Evolutionary conservation across 2,329 filamentous ascomycete genomes (phyloP).

Genomic region (Exophiala lecanii-corni): DNA sequence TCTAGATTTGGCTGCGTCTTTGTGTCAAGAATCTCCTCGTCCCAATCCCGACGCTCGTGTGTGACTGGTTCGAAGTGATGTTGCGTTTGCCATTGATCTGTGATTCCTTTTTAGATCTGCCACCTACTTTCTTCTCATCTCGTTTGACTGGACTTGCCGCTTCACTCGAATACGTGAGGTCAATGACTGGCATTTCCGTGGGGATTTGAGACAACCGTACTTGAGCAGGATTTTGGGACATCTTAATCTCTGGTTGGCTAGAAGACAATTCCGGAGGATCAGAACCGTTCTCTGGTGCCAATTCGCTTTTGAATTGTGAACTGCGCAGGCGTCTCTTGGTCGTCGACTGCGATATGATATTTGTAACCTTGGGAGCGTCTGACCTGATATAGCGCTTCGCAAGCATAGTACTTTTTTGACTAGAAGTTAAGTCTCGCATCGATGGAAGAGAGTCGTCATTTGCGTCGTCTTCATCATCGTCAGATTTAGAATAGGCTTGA

Average conservation of each 20-base stretch:
- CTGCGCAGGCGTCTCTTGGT: conserved; percentile 10
- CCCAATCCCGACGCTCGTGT: conserved; percentile 18
- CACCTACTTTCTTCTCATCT: conserved; percentile 3
- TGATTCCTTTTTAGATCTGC: conserved; percentile 1
- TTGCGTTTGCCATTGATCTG: conserved; percentile 4
- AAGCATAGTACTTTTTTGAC: conserved; percentile 7
- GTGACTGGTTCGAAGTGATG: conserved; percentile 4
- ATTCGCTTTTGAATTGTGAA: conserved; percentile 2
- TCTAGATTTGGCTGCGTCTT: conserved; percentile 8
- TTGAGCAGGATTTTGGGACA: conserved; percentile 17
- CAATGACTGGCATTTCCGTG: conserved; percentile 29
- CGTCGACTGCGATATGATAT: too few relatives aligned
- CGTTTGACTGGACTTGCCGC: conserved; percentile 13
- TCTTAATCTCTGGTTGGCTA: conserved; percentile 19
- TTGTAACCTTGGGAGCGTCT: too few relatives aligned
- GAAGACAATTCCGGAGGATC: conserved; percentile 11
- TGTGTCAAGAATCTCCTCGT: conserved; percentile 23
- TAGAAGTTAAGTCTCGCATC: conserved; percentile 18
- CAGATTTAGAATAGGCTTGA: conserved; percentile 21
- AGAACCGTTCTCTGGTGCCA: conserved; percentile 5
- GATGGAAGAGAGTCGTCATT: conserved; percentile 22
- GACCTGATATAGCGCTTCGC: too few relatives aligned
- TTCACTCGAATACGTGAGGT: conserved; percentile 37
- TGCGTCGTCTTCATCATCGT: conserved; percentile 13
- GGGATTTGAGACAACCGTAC: conserved; percentile 21